Base-by-base conservation (phyloP, 805 yeast species). In the Torulaspora quercuum region DNA sequence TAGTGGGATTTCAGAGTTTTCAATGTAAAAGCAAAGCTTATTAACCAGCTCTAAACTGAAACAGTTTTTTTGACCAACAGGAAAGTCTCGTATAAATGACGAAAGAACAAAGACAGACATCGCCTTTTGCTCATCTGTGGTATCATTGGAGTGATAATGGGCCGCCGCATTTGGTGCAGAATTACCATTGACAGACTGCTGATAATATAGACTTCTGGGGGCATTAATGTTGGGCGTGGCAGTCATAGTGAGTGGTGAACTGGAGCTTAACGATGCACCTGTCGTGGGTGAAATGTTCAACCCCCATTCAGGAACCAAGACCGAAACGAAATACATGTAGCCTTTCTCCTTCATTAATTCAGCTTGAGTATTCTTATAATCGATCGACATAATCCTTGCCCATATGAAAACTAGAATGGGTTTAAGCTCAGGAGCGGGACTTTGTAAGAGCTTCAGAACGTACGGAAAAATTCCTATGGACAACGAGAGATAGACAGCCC, bases 381-480 rank as follows among this genome's bases (percentile, higher is more conserved):
- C 97, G 15, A 92, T 94, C 3, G 97, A 89, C 92, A 92, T 87
- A 14, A 92, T 87, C 48, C 97, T 72, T 0, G 97, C 95, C 98
- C 98, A 92, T 37, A 92, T 92, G 53, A 90, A 92, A 1, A 92
- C 92, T 39, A 92, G 64, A 3, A 90, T 95, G 0, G 97, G 97
- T 52, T 88, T 88, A 41, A 92, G 68, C 53, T 92, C 97, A 17
- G 86, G 94, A 0, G 97, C 96, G 0, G 97, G 97, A 42, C 94
- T 81, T 57, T 90, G 97, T 21, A 92, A 65, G 14, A 92, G 70
- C 51, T 89, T 87, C 37, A 90, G 67, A 20, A 92, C 95, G 55
- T 92, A 92, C 0, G 97, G 97, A 61, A 90, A 92, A 19, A 92
- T 90, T 14, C 97, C 97, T 46, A 92, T 89, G 6, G 95, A 85